Conservation (phyloP, 495 filamentous ascomycete species). For the Astrothelium macrocarpum region DNA sequence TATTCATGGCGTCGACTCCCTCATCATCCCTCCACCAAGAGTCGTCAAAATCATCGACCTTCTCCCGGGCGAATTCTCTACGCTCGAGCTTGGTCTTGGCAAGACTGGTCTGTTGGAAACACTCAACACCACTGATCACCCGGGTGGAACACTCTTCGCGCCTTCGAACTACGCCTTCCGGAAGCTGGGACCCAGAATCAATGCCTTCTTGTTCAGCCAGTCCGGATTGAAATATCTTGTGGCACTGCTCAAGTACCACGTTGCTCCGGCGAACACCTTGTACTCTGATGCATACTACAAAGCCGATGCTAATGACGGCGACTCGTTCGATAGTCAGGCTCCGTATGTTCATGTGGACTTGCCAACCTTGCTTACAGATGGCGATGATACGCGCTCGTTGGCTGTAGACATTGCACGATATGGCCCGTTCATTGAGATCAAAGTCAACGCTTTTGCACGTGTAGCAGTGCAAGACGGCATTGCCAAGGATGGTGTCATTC, state of each 20-base stretch:
- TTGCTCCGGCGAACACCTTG: slow-evolving; percentile 62
- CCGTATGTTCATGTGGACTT: slow-evolving; percentile 52
- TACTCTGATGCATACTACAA: slow-evolving; percentile 74
- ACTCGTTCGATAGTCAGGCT: slow-evolving; percentile 15
- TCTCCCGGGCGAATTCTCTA: slow-evolving; percentile 65
- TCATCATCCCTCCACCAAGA: slow-evolving; percentile 64
- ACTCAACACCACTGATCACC: slow-evolving; percentile 36
- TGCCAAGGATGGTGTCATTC: slow-evolving; percentile 64
- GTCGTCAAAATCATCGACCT: slow-evolving; percentile 51
- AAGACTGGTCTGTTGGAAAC: slow-evolving; percentile 54
- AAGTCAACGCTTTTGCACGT: slow-evolving; percentile 55
- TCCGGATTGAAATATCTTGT: slow-evolving; percentile 59
- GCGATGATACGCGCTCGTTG: slow-evolving; percentile 34
- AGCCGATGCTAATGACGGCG: slow-evolving; percentile 19
- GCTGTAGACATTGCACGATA: slow-evolving; percentile 58
- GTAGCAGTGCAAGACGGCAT: slow-evolving; percentile 58
- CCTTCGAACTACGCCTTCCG: slow-evolving; percentile 68
- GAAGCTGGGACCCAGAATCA: slow-evolving; percentile 56
- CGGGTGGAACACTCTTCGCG: slow-evolving; percentile 62
- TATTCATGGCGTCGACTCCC: slow-evolving; percentile 61
- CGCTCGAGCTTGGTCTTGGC: slow-evolving; percentile 57
- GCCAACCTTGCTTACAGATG: slow-evolving; percentile 51
- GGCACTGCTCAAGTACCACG: slow-evolving; percentile 67
- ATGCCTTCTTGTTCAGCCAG: slow-evolving; percentile 70
- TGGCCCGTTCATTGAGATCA: slow-evolving; percentile 52